Conservation (phyloP, 345 rosid genomes). For the Dipteronia sinensis region DNA sequence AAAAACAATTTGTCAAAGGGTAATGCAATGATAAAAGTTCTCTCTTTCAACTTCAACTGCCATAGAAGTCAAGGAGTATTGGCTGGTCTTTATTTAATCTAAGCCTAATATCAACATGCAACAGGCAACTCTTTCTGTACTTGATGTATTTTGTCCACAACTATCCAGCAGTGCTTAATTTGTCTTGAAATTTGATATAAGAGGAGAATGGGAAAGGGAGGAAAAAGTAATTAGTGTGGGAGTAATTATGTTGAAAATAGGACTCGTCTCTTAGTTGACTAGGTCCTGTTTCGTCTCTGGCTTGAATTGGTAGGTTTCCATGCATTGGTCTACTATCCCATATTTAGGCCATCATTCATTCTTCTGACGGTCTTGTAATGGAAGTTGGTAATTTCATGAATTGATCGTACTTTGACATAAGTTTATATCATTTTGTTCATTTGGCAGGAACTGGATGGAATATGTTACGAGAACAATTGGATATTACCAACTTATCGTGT, state of each 20-base stretch:
- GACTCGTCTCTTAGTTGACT: background rate
- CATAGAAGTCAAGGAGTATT: background rate
- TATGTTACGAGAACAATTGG: constrained; percentile 60
- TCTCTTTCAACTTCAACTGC: background rate
- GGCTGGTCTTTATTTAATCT: background rate
- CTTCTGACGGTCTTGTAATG: background rate
- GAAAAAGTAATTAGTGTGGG: background rate
- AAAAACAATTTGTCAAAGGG: too few species aligned
- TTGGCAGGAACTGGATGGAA: constrained; percentile 61
- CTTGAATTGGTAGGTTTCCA: background rate
- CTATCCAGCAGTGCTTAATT: background rate
- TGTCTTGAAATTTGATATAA: background rate
- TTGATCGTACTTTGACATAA: background rate
- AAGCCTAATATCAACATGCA: background rate
- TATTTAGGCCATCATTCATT: background rate
- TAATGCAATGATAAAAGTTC: background rate
- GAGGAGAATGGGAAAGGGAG: background rate
- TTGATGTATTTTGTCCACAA: background rate
- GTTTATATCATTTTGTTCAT: constrained; percentile 7
- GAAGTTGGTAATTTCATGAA: background rate
- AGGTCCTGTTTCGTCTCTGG: background rate
- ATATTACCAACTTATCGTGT: constrained; percentile 58
- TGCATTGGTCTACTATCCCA: background rate
- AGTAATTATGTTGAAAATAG: background rate
- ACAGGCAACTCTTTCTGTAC: background rate